phyloP scores from a whole-genome alignment of 2,329 filamentous ascomycete genomes.

The Neopestalotiopsis clavispora region DNA sequence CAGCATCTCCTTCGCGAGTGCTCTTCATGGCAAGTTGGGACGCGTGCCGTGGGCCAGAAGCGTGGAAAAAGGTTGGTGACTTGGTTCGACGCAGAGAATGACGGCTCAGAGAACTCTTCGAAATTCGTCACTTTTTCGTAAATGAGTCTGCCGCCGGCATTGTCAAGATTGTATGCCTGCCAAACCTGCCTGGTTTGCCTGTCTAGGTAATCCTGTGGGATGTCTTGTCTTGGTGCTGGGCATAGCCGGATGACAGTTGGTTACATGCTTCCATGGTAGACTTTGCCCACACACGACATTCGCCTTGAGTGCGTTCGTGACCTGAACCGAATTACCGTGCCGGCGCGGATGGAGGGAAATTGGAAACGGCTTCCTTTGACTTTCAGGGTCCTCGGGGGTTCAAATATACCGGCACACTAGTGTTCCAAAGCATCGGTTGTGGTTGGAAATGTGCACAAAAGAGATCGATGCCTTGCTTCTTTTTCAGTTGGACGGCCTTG shows the following conservation, averaged over 20 bases:
- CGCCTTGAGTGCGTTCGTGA: not conserved
- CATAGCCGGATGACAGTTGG: too few relatives aligned
- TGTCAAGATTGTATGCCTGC: not conserved
- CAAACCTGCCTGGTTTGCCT: too few relatives aligned
- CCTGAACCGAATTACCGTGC: not conserved
- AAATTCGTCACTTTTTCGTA: not conserved
- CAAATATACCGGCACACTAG: not conserved
- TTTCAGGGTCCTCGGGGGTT: not conserved
- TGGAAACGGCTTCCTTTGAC: not conserved
- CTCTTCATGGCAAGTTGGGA: not conserved
- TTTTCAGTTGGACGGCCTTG: not conserved
- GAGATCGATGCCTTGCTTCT: not conserved
- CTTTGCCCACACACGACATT: not conserved
- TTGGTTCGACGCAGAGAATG: not conserved
- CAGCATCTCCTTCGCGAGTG: not conserved
- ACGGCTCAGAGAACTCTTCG: not conserved
- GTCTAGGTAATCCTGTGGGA: too few relatives aligned
- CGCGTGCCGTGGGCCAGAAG: not conserved
- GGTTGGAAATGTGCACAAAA: not conserved
- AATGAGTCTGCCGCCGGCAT: not conserved
- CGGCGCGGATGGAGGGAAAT: not conserved
- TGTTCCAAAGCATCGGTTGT: not conserved
- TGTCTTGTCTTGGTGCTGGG: too few relatives aligned
- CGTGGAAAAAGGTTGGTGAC: not conserved
- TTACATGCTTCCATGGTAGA: not conserved